Base-by-base conservation (phyloP, 1,139 yeast species). In the Yamadazyma diddensiae region DNA sequence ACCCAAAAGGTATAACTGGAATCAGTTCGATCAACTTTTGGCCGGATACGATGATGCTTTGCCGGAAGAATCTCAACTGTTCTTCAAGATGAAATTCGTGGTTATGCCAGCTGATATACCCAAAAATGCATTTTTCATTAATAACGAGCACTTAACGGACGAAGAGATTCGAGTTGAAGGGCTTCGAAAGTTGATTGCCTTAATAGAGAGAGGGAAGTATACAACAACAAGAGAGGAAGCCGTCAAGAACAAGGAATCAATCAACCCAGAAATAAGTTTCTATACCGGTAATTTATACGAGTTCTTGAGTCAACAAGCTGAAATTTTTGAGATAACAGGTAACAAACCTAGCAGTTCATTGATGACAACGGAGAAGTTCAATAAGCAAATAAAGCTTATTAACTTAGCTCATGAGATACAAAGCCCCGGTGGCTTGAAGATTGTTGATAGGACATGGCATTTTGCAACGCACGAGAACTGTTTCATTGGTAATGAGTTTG, bases 81-180 rank as follows among this genome's bases (percentile, higher is more conserved):
- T 79, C 38, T 72, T 71, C 53, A 68, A 82, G 36, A 76, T 90
- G 57, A 83, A 94, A 49, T 86, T 88, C 55, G 96, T 88, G 7
- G 70, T 92, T 1, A 59, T 83, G 47, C 97, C 97, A 0, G 66
- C 86, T 1, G 83, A 77, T 4, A 68, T 81, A 12, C 81, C 88
- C 0, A 72, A 77, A 33, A 77, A 73, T 45, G 71, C 79, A 1
- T 73, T 60, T 45, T 62, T 52, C 30, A 61, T 63, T 21, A 64
- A 66, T 22, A 76, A 79, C 41, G 95, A 86, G 49, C 70, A 70
- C 19, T 62, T 87, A 28, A 76, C 77, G 1, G 79, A 82, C 4
- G 97, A 90, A 54, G 97, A 90, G 56, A 76, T 84, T 14, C 62
- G 95, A 36, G 73, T 92, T 11, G 97, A 90, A 54, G 98, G 97